Conservation (phyloP, 371 early-diverging fungal species). For the Lichtheimia ramosa region DNA sequence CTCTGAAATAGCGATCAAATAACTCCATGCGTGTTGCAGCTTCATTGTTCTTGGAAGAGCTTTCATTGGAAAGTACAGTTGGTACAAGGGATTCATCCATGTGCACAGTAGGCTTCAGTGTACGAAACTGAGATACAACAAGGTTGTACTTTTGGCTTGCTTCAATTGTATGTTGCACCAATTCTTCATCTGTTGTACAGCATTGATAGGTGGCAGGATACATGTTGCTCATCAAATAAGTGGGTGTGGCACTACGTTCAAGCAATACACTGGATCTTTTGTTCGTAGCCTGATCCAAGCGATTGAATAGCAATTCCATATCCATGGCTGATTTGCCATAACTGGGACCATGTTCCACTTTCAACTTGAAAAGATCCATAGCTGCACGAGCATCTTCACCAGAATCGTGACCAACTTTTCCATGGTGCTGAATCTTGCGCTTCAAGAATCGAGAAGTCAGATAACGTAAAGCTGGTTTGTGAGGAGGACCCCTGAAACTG, state of each 20-base stretch:
- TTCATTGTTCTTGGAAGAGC: not conserved
- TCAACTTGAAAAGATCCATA: slow-evolving; percentile 69
- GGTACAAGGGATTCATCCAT: slow-evolving; percentile 2
- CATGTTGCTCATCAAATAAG: slow-evolving; percentile 20
- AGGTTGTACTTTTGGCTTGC: slow-evolving; percentile 25
- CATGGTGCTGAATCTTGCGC: slow-evolving; percentile 59
- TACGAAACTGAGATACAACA: slow-evolving; percentile 25
- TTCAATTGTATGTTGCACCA: slow-evolving; percentile 26
- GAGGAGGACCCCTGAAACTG: slow-evolving; percentile 61
- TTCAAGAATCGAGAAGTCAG: slow-evolving; percentile 60
- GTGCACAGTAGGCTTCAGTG: not conserved
- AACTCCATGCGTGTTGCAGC: slow-evolving; percentile 13
- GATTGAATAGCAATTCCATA: slow-evolving; percentile 52
- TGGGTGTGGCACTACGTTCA: slow-evolving; percentile 27
- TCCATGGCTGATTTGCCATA: slow-evolving; percentile 46
- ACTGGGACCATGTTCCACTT: slow-evolving; percentile 50
- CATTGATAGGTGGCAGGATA: slow-evolving; percentile 24
- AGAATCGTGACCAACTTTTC: slow-evolving; percentile 71
- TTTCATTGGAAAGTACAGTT: slow-evolving; percentile 7
- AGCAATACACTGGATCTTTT: slow-evolving; percentile 43
- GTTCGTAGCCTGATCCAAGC: slow-evolving; percentile 41
- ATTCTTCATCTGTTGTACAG: slow-evolving; percentile 25
- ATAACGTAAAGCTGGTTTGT: slow-evolving; percentile 53
- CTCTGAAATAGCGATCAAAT: slow-evolving; percentile 40
- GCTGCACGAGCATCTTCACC: slow-evolving; percentile 77